Base-by-base conservation (phyloP, 371 early-diverging fungal species). In the Mortierella sp. region DNA sequence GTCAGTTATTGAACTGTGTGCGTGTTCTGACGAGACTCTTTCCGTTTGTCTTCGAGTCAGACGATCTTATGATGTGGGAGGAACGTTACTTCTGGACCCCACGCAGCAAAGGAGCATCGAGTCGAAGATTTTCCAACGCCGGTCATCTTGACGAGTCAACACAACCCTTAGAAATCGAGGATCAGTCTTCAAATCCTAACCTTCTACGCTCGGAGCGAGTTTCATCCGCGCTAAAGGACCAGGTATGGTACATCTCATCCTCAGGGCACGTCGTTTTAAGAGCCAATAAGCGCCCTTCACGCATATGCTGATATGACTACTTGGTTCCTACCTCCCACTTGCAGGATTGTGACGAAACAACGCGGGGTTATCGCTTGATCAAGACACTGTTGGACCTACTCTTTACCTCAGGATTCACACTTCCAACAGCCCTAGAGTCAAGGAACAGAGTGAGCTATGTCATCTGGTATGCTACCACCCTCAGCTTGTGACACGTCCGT, bases 21-120 rank as follows among this genome's bases (percentile, higher is more conserved):
- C 94, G 98, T 32, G 88, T 97, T 27, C 83, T 97, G 76, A 96
- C 97, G 1, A 92, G 98, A 11, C 60, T 97, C 29, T 87, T 97
- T 49, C 97, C 97, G 14, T 96, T 94, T 87, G 88, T 96, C 8
- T 97, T 93, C 87, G 97, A 97, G 88, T 84, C 88, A 21, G 87
- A 90, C 2, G 92, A 92, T 44, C 82, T 88, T 12, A 73, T 78
- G 51, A 83, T 89, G 49, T 91, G 93, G 87, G 97, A 96, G 77
- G 93, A 93, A 4, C 84, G 83, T 27, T 88, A 95, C 60, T 94
- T 97, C 82, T 96, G 97, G 97, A 88, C 90, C 1, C 86, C 91
- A 21, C 73, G 43, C 14, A 24, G 71, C 18, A 71, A 24, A 3
- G 70, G 63, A n/a, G 44, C 44, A 5, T 78, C 51, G 7, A 58